Evolutionary conservation across 2,329 filamentous ascomycete species (phyloP).

Genomic region (Bipolaris sorokiniana): DNA sequence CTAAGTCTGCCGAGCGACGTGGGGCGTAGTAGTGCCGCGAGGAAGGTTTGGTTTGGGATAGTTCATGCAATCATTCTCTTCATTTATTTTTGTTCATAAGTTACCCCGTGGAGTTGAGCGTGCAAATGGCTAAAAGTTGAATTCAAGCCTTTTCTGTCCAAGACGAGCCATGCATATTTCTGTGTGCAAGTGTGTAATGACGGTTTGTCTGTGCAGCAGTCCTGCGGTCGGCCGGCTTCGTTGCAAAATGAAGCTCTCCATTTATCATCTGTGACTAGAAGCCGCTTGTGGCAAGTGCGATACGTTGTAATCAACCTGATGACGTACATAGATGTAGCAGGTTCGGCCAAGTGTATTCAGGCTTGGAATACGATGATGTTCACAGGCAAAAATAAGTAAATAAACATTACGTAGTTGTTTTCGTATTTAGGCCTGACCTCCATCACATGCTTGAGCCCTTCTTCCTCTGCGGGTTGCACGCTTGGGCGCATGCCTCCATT

Average conservation of each 20-base stretch:
- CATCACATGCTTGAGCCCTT: neutral
- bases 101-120: neutral
- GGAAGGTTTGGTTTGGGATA: constrained; percentile 30
- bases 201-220: neutral
- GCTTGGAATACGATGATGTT: too few species aligned
- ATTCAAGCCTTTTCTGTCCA: neutral
- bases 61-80: constrained; percentile 40
- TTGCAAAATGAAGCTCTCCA: too few species aligned
- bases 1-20: constrained; percentile 27
- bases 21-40: constrained; percentile 27
- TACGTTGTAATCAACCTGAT: too few species aligned
- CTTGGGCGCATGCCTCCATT: neutral
- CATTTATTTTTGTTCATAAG: constrained; percentile 9
- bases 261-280: too few species aligned
- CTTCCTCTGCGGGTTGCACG: neutral
- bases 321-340: too few species aligned
- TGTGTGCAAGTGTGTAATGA: neutral
- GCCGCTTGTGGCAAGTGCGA: too few species aligned
- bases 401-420: neutral
- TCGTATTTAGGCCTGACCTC: neutral
- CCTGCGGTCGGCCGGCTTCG: neutral
- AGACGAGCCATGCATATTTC: neutral
- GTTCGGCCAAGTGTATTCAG: too few species aligned
- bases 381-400: too few species aligned
- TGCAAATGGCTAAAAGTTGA: neutral